Base-by-base conservation (phyloP, 805 yeast species). In the Candida takata region DNA sequence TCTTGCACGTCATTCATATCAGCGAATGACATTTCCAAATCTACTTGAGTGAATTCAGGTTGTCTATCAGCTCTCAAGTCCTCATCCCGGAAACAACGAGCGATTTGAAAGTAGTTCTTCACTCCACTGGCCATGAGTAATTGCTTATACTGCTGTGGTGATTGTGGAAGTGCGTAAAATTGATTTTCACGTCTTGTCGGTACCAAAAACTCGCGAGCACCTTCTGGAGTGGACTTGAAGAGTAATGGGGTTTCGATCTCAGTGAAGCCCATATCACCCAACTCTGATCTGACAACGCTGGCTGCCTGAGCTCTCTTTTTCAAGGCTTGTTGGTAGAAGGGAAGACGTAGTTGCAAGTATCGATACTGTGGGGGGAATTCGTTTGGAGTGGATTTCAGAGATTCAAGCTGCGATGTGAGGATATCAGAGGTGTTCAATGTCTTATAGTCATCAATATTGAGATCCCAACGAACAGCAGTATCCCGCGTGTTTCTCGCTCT, bases 21-120 rank as follows among this genome's bases (percentile, higher is more conserved):
- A 3, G 88, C 79, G 63, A 80, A 92, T 14, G 88, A 74, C 90
- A 92, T 81, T 58, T 92, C 99, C 60, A 92, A 49, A 66, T 92
- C 99, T n/a, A 92, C 63, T 60, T 92, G 99, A 1, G 98, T 92
- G 57, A 92, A 92, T 56, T 92, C 98, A 0, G 97, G 97, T 60
- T 92, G 98, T 58, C 98, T 73, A 57, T 92, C 98, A 2, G 85
- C 79, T 40, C 99, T 70, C 38, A 92, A 68, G 60, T 92, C 97
- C 57, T 92, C 99, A 57, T 92, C 98, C 45, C 99, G 70, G 57
- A 92, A 92, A 57, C 99, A 92, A 51, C 75, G 79, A 4, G 98
- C 97, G 27, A 92, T 65, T 60, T 92, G 98, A 58, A 75, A 92
- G 58, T 92, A 92, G 33, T 75, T 69, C 34, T 81, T 70, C 27